These are phyloP conservation scores for Aspergillus tubingensis DNA, from an alignment of 2,329 filamentous ascomycete species.

Conservation along the genomic window DNA sequence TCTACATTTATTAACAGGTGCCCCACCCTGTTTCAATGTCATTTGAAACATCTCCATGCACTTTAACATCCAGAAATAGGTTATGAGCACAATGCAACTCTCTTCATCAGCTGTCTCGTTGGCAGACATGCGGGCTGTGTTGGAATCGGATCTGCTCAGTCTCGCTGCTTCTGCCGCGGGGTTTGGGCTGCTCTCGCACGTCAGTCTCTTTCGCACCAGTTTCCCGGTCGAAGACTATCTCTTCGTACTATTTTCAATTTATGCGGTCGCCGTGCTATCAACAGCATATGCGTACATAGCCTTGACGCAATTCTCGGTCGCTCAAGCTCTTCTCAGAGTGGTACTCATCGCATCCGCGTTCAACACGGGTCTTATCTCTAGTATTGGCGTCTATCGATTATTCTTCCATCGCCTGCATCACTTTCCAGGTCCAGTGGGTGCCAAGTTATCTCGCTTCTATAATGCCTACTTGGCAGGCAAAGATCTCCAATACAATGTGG, in stretches of 20 bases:
- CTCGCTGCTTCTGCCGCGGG: not conserved
- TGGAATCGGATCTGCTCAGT: not conserved
- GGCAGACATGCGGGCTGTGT: not conserved
- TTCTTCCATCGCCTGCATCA: slow-evolving; percentile 28
- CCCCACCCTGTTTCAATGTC: not conserved
- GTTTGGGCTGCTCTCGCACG: slow-evolving; percentile 4
- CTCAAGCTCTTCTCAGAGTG: not conserved
- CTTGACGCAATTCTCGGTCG: not conserved
- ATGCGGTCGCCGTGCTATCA: not conserved
- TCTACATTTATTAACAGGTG: too few relatives aligned
- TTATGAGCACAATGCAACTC: not conserved
- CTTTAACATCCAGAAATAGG: slow-evolving; percentile 5
- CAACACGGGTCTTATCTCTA: slow-evolving; percentile 9
- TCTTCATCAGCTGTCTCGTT: not conserved
- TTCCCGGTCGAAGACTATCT: slow-evolving; percentile 15
- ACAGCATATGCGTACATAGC: not conserved
- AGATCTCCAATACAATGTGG: slow-evolving; percentile 18
- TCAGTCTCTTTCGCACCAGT: slow-evolving; percentile 7
- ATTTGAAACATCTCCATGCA: not conserved
- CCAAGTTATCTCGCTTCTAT: slow-evolving; percentile 26
- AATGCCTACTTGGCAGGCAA: slow-evolving; percentile 15
- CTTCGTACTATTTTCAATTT: not conserved
- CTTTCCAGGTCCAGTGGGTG: slow-evolving; percentile 30
- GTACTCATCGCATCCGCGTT: not conserved
- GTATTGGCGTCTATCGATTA: slow-evolving; percentile 29